Evolutionary conservation across 1,284 basidiomycete species (phyloP), one percentile per base, ranked within the genome.

Genomic region (Leccinum pachyderme): DNA sequence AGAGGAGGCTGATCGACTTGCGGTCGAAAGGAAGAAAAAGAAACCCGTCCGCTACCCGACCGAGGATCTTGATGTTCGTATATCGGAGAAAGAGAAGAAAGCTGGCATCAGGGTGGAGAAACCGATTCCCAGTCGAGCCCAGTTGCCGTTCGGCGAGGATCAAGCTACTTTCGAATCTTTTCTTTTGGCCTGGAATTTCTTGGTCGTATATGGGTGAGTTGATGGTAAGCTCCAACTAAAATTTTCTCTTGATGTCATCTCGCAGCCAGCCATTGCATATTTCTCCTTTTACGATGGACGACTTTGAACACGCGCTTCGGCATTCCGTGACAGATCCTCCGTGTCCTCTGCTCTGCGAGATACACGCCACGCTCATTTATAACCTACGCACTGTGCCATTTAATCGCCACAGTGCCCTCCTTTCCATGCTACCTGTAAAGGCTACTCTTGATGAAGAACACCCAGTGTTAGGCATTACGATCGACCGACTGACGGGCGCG

Each of bases 281-380:
- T 9, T 96, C 95, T n/a, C 77, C 87, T 9, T 93, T 98, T 70
- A 90, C 93, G 0, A 78, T 98, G 63, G 97, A 99, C 70, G 97
- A 98, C 64, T 93, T 91, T 67, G 94, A 96, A 67, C 82, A 87
- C 57, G 89, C 94, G 0, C 76, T 99, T 28, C 85, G 87, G 50
- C 96, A 99, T 70, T 77, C 80, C 13, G 75, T 82, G 50, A 65
- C 76, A 35, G 91, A 93, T 32, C 80, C 86, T 3, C 80, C 86
- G 1, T 95, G 93, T 63, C 68, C 81, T 32, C 77, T 99, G 43
- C 80, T 98, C 39, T 84, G 84, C 51, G 97, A 98, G 72, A 81
- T 97, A 35, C 95, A 99, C 71, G 87, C 91, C 0, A 83, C 84
- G 0, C 82, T 99, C 39, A 87, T 98, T 59, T 96, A 95, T 71